A percentile compares a stretch with the other conserved stretches of the same genome.
These are phyloP conservation scores for Penicillium turbatum DNA, from an alignment of 495 filamentous ascomycete genomes.

Conservation along the genomic window DNA sequence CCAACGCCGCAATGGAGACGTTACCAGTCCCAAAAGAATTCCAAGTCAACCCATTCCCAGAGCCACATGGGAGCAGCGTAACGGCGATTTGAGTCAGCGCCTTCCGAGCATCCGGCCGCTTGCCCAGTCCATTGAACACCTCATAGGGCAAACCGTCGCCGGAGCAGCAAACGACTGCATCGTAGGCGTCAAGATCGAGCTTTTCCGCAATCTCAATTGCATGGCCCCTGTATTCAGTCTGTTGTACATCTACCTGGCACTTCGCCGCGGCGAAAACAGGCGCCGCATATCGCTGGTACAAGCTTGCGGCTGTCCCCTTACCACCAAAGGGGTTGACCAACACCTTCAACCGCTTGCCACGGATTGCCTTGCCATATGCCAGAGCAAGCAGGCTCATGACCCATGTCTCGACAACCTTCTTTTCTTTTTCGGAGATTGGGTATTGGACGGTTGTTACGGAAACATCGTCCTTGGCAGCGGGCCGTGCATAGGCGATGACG, in stretches of 20 bases:
- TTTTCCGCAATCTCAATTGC: slow-evolving; percentile 73
- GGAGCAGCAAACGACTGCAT: slow-evolving; percentile 83
- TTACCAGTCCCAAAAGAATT: slow-evolving; percentile 81
- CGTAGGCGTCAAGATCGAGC: slow-evolving; percentile 73
- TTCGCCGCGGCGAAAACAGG: slow-evolving; percentile 80
- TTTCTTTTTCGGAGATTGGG: slow-evolving; percentile 50
- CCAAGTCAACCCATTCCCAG: slow-evolving; percentile 89
- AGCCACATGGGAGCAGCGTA: slow-evolving; percentile 85
- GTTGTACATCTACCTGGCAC: slow-evolving; percentile 71
- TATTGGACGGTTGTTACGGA: slow-evolving; percentile 58
- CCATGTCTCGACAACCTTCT: slow-evolving; percentile 53
- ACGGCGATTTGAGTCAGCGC: slow-evolving; percentile 79
- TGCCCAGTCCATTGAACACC: slow-evolving; percentile 87
- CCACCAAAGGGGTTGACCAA: slow-evolving; percentile 90
- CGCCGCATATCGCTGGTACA: slow-evolving; percentile 71
- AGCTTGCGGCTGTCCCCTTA: slow-evolving; percentile 67
- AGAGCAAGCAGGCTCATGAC: slow-evolving; percentile 56
- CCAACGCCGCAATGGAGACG: slow-evolving; percentile 69
- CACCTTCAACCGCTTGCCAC: slow-evolving; percentile 74
- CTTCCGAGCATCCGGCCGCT: slow-evolving; percentile 64
- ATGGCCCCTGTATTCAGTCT: slow-evolving; percentile 69
- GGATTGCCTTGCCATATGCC: slow-evolving; percentile 69
- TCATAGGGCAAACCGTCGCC: slow-evolving; percentile 91
- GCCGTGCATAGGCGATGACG: slow-evolving; percentile 68
- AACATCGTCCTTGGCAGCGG: slow-evolving; percentile 52